Percentiles rank a stretch among this genome's conserved stretches.
Evolutionary conservation across 2,329 filamentous ascomycete genomes (phyloP).

Genomic region (Cladophialophora chaetospira): DNA sequence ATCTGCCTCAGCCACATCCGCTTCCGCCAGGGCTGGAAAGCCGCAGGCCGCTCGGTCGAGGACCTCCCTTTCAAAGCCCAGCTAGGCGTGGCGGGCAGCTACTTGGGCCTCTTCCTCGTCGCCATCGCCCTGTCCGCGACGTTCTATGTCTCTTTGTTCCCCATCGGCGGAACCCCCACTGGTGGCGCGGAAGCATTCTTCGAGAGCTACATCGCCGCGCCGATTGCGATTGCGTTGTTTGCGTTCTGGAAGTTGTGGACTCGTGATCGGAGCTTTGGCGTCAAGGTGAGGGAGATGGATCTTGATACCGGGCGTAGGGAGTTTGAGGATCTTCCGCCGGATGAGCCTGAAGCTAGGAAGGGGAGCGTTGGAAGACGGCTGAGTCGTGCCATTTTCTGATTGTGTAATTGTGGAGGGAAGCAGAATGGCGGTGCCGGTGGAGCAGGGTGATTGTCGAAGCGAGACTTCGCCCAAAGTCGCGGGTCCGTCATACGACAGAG

Average conservation of each 20-base stretch:
- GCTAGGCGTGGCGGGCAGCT: conserved; percentile 77
- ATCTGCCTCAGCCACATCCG: conserved; percentile 66
- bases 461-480: no score
- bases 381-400: conserved; percentile 22
- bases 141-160: conserved; percentile 85
- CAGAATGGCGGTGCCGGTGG: no score
- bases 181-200: conserved; percentile 66
- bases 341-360: conserved; percentile 14
- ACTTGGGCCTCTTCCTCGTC: conserved; percentile 70
- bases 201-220: conserved; percentile 58
- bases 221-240: conserved; percentile 59
- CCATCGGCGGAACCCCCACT: conserved; percentile 57
- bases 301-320: conserved; percentile 81
- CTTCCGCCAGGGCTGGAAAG: conserved; percentile 78
- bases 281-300: conserved; percentile 25
- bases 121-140: conserved; percentile 65
- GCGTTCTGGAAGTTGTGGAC: conserved; percentile 41
- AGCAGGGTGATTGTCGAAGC: no score
- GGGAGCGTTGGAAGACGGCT: conserved; percentile 19
- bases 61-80: conserved; percentile 83
- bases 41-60: conserved; percentile 67
- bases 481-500: no score
- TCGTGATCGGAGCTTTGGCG: conserved; percentile 10
- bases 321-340: conserved; percentile 17
- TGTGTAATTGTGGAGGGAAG: no score